Conservation (phyloP, 768 basidiomycete genomes). For the Boletus pseudopeckii region DNA sequence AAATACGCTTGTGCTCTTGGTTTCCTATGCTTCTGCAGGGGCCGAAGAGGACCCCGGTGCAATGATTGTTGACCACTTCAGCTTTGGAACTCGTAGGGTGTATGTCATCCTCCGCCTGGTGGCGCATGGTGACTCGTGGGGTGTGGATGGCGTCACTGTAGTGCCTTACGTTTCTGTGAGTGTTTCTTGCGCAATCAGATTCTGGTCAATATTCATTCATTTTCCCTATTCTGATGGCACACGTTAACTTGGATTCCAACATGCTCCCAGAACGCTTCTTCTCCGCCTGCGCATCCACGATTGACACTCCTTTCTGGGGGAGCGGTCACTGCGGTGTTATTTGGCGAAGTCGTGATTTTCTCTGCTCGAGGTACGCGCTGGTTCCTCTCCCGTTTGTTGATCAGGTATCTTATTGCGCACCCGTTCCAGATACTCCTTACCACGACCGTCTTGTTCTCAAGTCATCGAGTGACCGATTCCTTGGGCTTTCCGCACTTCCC, state of each 20-base stretch:
- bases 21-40: constrained; percentile 59
- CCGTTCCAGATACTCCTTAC: constrained; percentile 57
- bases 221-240: not conserved
- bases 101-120: constrained; percentile 59
- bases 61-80: constrained; percentile 36
- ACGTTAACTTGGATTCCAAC: not conserved
- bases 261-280: constrained; percentile 51
- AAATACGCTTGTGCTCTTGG: constrained; percentile 55
- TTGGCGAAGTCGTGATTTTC: constrained; percentile 73
- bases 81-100: constrained; percentile 51
- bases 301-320: constrained; percentile 62
- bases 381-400: not conserved
- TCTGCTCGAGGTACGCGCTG: constrained; percentile 55
- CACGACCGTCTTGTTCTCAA: constrained; percentile 72
- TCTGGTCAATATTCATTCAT: not conserved
- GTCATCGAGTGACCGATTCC: constrained; percentile 61
- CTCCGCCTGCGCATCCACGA: constrained; percentile 69
- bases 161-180: constrained; percentile 79
- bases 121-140: constrained; percentile 25
- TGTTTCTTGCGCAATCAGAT: constrained; percentile 5
- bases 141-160: constrained; percentile 39
- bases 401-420: not conserved
- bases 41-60: constrained; percentile 40
- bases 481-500: constrained; percentile 60
- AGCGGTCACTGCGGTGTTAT: constrained; percentile 58